Conservation (phyloP, 139 green algal species). For the Mychonastes homosphaera region DNA sequence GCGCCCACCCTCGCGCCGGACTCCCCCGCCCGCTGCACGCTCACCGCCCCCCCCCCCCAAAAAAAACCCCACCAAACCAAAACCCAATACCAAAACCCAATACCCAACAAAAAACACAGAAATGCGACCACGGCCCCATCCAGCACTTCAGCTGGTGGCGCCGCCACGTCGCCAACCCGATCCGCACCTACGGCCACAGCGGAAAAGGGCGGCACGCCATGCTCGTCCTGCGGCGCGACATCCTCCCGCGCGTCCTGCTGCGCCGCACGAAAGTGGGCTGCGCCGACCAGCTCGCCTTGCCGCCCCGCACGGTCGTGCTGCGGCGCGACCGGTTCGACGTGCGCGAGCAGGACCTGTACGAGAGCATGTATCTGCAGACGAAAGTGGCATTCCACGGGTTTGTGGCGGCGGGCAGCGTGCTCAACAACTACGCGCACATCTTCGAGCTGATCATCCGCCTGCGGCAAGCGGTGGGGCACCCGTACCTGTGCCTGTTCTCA, state of each 20-base stretch:
- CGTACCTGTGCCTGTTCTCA: neutral
- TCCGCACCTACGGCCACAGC: slow-evolving; percentile 33
- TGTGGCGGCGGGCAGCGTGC: slow-evolving; percentile 51
- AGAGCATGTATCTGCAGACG: slow-evolving; percentile 73
- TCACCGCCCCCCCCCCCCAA: too few relatives aligned
- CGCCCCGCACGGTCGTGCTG: slow-evolving; percentile 61
- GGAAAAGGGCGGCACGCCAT: slow-evolving; percentile 30
- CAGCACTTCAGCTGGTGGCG: slow-evolving; percentile 30
- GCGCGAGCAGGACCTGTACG: slow-evolving; percentile 85
- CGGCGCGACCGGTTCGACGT: slow-evolving; percentile 60
- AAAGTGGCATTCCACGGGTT: slow-evolving; percentile 64
- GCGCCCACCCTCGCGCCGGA: too few relatives aligned
- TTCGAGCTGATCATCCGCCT: slow-evolving; percentile 90
- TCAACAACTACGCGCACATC: slow-evolving; percentile 82
- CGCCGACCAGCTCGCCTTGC: slow-evolving; percentile 81
- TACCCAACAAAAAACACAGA: too few relatives aligned
- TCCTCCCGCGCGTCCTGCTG: slow-evolving; percentile 61
- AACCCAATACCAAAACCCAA: too few relatives aligned
- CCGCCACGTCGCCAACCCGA: slow-evolving; percentile 43
- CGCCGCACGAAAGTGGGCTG: slow-evolving; percentile 87
- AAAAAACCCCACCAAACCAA: too few relatives aligned
- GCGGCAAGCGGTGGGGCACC: neutral
- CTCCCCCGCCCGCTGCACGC: neutral
- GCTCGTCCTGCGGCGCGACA: slow-evolving; percentile 63
- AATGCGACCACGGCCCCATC: slow-evolving; percentile 23